Evolutionary conservation across 495 filamentous ascomycete species (phyloP), one percentile per base, ranked within the genome.

Genomic region (Penicillium turbatum): DNA sequence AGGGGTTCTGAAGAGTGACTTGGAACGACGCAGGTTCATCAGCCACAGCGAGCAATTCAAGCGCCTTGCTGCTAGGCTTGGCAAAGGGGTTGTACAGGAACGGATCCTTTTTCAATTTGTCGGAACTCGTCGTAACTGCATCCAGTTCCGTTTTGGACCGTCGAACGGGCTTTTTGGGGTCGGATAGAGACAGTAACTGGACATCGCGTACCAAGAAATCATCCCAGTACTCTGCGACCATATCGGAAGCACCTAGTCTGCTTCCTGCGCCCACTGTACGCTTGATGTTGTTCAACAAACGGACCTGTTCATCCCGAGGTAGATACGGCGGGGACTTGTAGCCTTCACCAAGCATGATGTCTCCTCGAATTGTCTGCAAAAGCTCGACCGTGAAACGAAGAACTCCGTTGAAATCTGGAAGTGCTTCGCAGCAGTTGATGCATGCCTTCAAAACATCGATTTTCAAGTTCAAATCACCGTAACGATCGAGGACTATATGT

Each of bases 71-170:
- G 1, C 79, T 75, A 47, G 82, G 73, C 67, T 89, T 90, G 38
- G 87, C 63, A 56, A 95, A 96, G 1, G 92, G 87, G 60, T 96
- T 96, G 57, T 96, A 93, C 39, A 97, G 85, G 60, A 97, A 96
- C 1, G 92, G 92, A 54, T 88, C 88, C 48, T 84, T 88, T 26
- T 78, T 74, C n/a, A 67, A 65, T 44, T 77, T 75, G 29, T 77
- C 63, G 9, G 70, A 68, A 30, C 76, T 72, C 6, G 74, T 72
- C 21, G 79, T 78, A 5, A 80, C 80, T 17, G 82, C 81, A 36
- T 86, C 82, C 10, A 96, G 70, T 41, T 92, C 86, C 29, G 79
- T 80, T 57, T 83, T 87, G 3, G 77, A 81, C 57, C 90, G 90
- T 7, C 86, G 78, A 54, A 87, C 80, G 15, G 91, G 85, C n/a